phyloP scores from a whole-genome alignment of 257 asterid genomes.

The Echites panduratus region DNA sequence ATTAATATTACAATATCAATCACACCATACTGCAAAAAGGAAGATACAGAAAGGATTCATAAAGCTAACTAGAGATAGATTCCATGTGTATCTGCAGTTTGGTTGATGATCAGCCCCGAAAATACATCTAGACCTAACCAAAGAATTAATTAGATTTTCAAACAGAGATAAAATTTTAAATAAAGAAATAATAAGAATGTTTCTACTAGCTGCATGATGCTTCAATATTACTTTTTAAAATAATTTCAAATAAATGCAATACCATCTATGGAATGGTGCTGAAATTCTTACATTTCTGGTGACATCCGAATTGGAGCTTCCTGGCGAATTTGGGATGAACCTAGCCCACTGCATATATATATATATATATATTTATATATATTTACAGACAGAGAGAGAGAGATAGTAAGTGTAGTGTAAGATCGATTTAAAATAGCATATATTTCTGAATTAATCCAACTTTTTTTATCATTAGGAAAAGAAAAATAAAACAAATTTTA shows the following conservation, averaged over 20 bases:
- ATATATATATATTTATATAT: too few species aligned
- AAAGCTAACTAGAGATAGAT: too few species aligned
- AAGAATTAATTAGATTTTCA: background rate
- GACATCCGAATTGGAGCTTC: conserved; percentile 37
- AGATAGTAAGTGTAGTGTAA: too few species aligned
- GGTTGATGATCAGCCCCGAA: background rate
- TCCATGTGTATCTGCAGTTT: background rate
- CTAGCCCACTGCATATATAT: conserved; percentile 75
- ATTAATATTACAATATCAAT: too few species aligned
- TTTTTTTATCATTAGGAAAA: too few species aligned
- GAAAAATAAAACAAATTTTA: background rate
- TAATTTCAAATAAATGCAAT: too few species aligned
- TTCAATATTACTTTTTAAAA: too few species aligned
- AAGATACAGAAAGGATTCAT: too few species aligned
- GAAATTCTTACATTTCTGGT: conserved; percentile 42
- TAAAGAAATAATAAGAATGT: background rate
- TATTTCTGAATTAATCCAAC: too few species aligned
- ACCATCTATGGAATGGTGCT: too few species aligned
- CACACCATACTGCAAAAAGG: too few species aligned
- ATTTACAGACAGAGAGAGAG: too few species aligned
- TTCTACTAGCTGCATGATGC: background rate
- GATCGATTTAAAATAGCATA: background rate
- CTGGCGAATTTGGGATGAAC: conserved; percentile 63
- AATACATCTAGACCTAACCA: conserved; percentile 2
- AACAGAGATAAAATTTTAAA: background rate